Evolutionary conservation across 768 basidiomycete species (phyloP).

Genomic region (Dentipellis fragilis): DNA sequence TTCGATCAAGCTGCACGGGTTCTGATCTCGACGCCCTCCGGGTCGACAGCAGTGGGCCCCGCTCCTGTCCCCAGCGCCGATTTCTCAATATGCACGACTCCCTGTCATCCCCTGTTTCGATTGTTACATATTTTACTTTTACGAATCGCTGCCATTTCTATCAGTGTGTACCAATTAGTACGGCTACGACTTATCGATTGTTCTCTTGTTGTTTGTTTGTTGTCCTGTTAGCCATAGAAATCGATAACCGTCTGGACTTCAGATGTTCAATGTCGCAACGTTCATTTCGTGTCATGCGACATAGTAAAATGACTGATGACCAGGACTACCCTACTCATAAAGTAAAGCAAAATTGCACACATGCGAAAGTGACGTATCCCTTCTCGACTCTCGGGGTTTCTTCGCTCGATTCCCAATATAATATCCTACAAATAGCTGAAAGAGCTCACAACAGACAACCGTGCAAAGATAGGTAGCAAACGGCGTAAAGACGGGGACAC

Average conservation of each 20-base stretch:
- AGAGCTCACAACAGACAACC: no score
- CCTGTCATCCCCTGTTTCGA: background rate
- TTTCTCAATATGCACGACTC: background rate
- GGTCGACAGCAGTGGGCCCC: background rate
- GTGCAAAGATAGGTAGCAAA: no score
- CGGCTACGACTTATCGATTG: background rate
- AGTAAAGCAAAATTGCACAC: no score
- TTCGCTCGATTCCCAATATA: no score
- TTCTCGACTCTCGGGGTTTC: no score
- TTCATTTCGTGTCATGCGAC: no score
- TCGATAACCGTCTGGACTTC: background rate
- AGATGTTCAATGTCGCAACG: background rate
- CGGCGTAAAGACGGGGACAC: background rate
- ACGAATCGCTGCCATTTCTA: background rate
- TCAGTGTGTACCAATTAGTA: background rate
- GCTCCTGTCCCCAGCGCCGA: background rate
- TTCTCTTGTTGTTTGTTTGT: background rate
- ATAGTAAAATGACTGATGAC: no score
- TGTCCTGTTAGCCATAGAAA: background rate
- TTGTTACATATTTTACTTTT: background rate
- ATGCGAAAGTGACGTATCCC: no score
- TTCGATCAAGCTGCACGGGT: slow-evolving; percentile 83
- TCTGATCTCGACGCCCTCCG: slow-evolving; percentile 33
- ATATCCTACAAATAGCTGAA: no score
- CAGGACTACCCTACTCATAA: no score